Base-by-base conservation (phyloP, 1,284 basidiomycete genomes). In the Sanghuangporus weigelae region DNA sequence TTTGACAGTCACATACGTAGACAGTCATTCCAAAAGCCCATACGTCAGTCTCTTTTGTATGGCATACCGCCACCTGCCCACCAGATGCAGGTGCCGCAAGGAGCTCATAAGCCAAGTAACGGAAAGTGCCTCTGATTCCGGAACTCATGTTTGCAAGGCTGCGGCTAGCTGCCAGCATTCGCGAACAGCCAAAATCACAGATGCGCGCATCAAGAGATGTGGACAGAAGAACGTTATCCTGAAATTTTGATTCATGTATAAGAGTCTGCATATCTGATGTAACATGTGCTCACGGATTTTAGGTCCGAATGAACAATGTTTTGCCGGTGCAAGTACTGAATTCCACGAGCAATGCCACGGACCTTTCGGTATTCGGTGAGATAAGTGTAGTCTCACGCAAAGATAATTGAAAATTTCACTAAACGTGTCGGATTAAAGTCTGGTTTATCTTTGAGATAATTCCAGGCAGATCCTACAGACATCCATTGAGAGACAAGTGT, bases 21-120 rank as follows among this genome's bases (percentile, higher is more conserved):
- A 59, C 42, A 23, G 56, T 63, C 61, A 48, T 63, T 11, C 60
- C 57, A 48, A 57, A 62, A 26, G 56, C 58, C 61, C 61, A 63
- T 10, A 63, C 56, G 44, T 63, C 61, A 10, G 61, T 39, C 42
- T 63, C 56, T 21, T 58, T 63, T 12, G 56, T 35, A 35, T 63
- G 39, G n/a, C 54, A 6, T 2, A 6, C n/a, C 10, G 21, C 10
- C 40, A 2, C 7, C 36, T 12, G 14, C 6, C 11, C 7, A 50
- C 7, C 7, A 26, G 46, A 3, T 58, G 26, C 14, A 16, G 36
- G 50, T 19, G 10, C 6, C 4, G 48, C 44, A 23, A 49, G 44
- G 2, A 63, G 57, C 21, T 63, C 61, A 39, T 21, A 54, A 36
- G 61, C 55, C 26, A 58, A 8, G 31, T 54, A 63, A 11, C 48